These are phyloP conservation scores for Aspergillus carlsbadensis DNA, from an alignment of 495 filamentous ascomycete species.

Conservation along the genomic window DNA sequence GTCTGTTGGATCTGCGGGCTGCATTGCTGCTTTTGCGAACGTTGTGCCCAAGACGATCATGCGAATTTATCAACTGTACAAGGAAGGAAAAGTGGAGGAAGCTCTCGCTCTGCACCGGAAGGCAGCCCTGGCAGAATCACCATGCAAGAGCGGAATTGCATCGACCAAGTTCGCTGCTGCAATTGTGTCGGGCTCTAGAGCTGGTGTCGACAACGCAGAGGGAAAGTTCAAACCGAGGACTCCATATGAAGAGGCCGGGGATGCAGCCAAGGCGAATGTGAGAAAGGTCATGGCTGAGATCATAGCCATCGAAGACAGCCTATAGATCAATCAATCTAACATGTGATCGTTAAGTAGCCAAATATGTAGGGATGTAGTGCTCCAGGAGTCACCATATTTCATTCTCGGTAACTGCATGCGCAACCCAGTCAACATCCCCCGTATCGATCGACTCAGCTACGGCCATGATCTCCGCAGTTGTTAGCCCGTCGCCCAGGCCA, in stretches of 20 bases:
- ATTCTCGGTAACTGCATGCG: conserved; percentile 39
- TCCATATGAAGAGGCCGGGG: conserved; percentile 55
- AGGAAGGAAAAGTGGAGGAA: conserved; percentile 47
- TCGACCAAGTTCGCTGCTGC: conserved; percentile 64
- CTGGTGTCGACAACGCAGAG: conserved; percentile 55
- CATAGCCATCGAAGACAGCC: conserved; percentile 13
- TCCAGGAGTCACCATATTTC: conserved; percentile 30
- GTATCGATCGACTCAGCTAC: conserved; percentile 40
- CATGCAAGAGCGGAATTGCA: conserved; percentile 60
- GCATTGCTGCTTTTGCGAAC: conserved; percentile 66
- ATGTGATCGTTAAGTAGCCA: neutral
- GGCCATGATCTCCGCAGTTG: conserved; percentile 38
- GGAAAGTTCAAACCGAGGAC: conserved; percentile 55
- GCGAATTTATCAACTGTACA: conserved; percentile 52
- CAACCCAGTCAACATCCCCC: conserved; percentile 40
- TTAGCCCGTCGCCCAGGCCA: conserved; percentile 23
- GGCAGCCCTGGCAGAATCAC: conserved; percentile 52
- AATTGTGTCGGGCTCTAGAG: conserved; percentile 50
- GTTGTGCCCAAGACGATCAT: conserved; percentile 59
- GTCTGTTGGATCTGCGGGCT: conserved; percentile 57
- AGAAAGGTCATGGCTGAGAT: conserved; percentile 42
- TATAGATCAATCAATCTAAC: conserved; percentile 3
- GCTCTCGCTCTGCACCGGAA: conserved; percentile 56
- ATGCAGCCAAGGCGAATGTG: conserved; percentile 46
- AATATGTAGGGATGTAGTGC: neutral